Conservation (phyloP, 2,329 filamentous ascomycete genomes). For the Penicillium brevicompactum region DNA sequence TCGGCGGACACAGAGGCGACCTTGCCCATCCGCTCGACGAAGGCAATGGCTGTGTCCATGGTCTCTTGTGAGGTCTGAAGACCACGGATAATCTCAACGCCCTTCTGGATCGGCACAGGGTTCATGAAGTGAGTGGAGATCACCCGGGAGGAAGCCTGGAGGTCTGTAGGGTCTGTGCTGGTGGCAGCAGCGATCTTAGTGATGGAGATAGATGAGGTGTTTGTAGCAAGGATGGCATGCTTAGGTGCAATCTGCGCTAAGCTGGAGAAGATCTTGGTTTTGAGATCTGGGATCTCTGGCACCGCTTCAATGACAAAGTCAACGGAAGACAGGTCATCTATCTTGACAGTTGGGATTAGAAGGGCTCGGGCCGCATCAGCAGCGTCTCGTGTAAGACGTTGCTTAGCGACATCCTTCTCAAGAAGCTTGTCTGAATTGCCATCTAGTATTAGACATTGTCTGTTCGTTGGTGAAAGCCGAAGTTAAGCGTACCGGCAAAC, state of each 20-base stretch:
- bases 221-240: slow-evolving; percentile 91
- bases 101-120: slow-evolving; percentile 93
- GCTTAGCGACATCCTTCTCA: slow-evolving; percentile 87
- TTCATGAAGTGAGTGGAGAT: slow-evolving; percentile 99
- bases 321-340: slow-evolving; percentile 76
- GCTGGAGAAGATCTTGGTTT: slow-evolving; percentile 81
- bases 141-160: slow-evolving; percentile 80
- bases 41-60: slow-evolving; percentile 76
- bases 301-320: slow-evolving; percentile 99
- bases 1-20: slow-evolving; percentile 84
- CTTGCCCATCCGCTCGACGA: slow-evolving; percentile 93
- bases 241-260: slow-evolving; percentile 79
- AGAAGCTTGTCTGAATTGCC: slow-evolving; percentile 77
- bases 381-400: slow-evolving; percentile 78
- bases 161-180: slow-evolving; percentile 74
- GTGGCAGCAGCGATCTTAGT: slow-evolving; percentile 92
- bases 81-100: slow-evolving; percentile 94
- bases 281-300: slow-evolving; percentile 85
- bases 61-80: slow-evolving; percentile 86
- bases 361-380: slow-evolving; percentile 72
- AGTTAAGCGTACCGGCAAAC: slow-evolving; percentile 70
- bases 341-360: slow-evolving; percentile 68
- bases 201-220: slow-evolving; percentile 98
- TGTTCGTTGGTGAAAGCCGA: background rate
- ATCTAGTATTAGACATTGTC: background rate